Percentiles rank a stretch among this genome's conserved stretches.
These are phyloP conservation scores for Phaffomyces opuntiae DNA, from an alignment of 805 yeast species.

Conservation along the genomic window DNA sequence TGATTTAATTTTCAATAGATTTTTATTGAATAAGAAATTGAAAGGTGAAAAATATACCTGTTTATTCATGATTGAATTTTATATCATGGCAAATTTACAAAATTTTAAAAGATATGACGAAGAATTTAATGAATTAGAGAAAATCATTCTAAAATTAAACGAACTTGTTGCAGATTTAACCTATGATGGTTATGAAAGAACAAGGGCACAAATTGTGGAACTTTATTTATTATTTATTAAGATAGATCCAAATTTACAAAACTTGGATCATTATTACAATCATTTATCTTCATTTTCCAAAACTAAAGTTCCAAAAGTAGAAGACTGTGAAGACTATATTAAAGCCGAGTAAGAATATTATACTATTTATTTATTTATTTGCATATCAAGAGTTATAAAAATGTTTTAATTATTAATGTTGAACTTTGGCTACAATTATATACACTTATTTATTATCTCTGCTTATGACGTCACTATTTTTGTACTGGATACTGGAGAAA, in stretches of 20 bases:
- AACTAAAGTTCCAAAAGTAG: neutral
- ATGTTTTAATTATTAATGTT: too few relatives aligned
- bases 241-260: neutral
- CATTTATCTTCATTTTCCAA: conserved; percentile 6
- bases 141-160: conserved; percentile 5
- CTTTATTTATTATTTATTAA: conserved; percentile 12
- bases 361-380: too few relatives aligned
- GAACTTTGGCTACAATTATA: too few relatives aligned
- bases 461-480: too few relatives aligned
- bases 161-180: conserved; percentile 7
- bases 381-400: neutral
- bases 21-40: conserved; percentile 11
- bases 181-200: conserved; percentile 16
- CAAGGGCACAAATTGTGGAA: conserved; percentile 16
- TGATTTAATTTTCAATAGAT: conserved; percentile 10
- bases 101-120: neutral
- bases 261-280: conserved; percentile 6
- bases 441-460: too few relatives aligned
- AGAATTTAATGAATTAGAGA: neutral
- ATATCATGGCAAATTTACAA: conserved; percentile 9
- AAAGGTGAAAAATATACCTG: conserved; percentile 20
- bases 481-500: too few relatives aligned
- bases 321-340: neutral
- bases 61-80: conserved; percentile 19
- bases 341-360: too few relatives aligned